A percentile compares a stretch with the other conserved stretches of the same genome.
Evolutionary conservation across 1,284 basidiomycete genomes (phyloP).

Genomic region (Apiotrichum siamense): DNA sequence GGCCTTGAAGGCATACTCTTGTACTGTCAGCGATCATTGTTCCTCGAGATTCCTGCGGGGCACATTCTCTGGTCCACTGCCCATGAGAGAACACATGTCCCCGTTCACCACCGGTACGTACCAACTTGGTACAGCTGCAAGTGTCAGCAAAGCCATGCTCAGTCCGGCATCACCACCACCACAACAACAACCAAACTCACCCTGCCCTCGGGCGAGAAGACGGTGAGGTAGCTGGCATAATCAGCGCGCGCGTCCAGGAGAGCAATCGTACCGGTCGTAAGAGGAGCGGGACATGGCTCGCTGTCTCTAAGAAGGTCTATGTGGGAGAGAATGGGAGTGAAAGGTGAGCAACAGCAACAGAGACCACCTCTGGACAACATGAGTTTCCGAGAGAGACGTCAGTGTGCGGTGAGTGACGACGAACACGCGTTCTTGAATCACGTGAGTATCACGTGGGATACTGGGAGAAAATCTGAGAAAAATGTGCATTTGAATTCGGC

Average conservation of each 20-base stretch:
- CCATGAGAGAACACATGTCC: not conserved
- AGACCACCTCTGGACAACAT: too few relatives aligned
- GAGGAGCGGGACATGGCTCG: constrained; percentile 44
- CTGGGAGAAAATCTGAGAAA: too few relatives aligned
- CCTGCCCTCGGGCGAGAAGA: constrained; percentile 51
- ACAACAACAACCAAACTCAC: constrained; percentile 23
- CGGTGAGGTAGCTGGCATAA: constrained; percentile 48
- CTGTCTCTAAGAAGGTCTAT: not conserved
- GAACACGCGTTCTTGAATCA: constrained; percentile 6
- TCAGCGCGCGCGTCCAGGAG: not conserved
- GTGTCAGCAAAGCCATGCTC: constrained; percentile 4
- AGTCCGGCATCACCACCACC: too few relatives aligned
- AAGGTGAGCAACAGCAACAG: not conserved
- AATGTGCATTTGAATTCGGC: too few relatives aligned
- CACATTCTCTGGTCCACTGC: too few relatives aligned
- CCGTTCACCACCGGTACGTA: constrained; percentile 50
- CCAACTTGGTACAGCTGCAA: constrained; percentile 79
- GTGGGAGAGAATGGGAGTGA: not conserved
- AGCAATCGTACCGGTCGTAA: constrained; percentile 39
- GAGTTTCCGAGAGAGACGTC: constrained; percentile 10
- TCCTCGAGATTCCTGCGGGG: too few relatives aligned
- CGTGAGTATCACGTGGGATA: not conserved
- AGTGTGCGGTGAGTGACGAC: constrained; percentile 4
- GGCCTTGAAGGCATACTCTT: constrained; percentile 99
- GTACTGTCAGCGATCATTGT: not conserved